Conservation (phyloP, 495 filamentous ascomycete species). For the Aspergillus biplanus region DNA sequence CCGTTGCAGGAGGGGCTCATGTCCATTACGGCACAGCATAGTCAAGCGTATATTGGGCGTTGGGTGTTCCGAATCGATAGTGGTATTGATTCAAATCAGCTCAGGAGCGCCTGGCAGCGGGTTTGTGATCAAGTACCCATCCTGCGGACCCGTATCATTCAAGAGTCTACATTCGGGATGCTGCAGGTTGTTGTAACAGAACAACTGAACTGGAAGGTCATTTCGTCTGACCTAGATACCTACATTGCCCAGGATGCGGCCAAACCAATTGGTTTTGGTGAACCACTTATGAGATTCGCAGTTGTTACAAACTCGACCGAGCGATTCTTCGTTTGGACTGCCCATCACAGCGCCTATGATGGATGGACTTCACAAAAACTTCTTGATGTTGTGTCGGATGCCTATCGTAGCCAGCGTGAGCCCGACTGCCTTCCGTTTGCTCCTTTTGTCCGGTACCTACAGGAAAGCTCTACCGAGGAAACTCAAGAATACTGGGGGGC, state of each 20-base stretch:
- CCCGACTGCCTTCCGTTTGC: constrained; percentile 19
- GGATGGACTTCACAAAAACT: constrained; percentile 55
- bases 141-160: constrained; percentile 41
- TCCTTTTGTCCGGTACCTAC: constrained; percentile 28
- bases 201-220: constrained; percentile 35
- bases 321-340: constrained; percentile 53
- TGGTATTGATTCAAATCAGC: constrained; percentile 35
- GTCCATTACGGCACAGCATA: constrained; percentile 47
- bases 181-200: constrained; percentile 49
- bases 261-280: constrained; percentile 10
- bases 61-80: constrained; percentile 35
- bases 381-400: constrained; percentile 9
- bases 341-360: constrained; percentile 65
- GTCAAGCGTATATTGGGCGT: constrained; percentile 34
- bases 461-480: constrained; percentile 18
- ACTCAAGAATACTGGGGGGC: constrained; percentile 10
- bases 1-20: constrained; percentile 65
- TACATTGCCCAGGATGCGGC: constrained; percentile 18
- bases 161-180: constrained; percentile 26
- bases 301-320: constrained; percentile 28
- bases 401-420: not conserved
- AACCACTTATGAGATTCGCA: constrained; percentile 36
- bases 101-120: constrained; percentile 45
- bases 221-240: constrained; percentile 12
- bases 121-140: constrained; percentile 34